Percentiles rank a stretch among this genome's conserved stretches.
These are phyloP conservation scores for Botrytis deweyae DNA, from an alignment of 2,329 filamentous ascomycete species.

Conservation along the genomic window DNA sequence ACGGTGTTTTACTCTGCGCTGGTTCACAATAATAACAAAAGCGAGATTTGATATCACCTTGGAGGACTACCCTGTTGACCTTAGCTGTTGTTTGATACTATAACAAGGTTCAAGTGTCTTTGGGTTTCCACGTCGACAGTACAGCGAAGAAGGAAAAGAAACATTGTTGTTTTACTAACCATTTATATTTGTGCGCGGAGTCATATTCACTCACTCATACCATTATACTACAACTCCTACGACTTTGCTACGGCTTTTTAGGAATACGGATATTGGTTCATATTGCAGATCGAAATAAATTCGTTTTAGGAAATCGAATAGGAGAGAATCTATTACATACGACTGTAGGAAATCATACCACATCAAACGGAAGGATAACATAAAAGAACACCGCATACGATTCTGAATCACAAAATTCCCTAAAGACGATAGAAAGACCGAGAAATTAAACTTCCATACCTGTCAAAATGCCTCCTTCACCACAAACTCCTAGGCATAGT, in stretches of 20 bases:
- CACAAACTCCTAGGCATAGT: constrained; percentile 59
- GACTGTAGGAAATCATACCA: background rate
- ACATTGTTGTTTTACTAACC: background rate
- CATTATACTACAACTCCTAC: background rate
- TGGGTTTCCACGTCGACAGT: constrained; percentile 15
- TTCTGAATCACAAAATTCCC: background rate
- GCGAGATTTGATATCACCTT: constrained; percentile 1
- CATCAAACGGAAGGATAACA: background rate
- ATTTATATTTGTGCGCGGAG: constrained; percentile 5
- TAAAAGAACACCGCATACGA: background rate
- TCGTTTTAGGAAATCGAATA: constrained; percentile 5
- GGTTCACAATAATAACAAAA: constrained; percentile 15
- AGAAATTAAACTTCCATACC: constrained; percentile 23
- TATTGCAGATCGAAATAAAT: constrained; percentile 11
- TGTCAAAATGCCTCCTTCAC: constrained; percentile 46
- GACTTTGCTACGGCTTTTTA: background rate
- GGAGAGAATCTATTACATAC: constrained; percentile 11
- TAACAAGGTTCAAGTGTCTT: constrained; percentile 14
- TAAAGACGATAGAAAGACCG: background rate
- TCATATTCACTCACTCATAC: background rate
- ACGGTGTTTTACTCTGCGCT: constrained; percentile 3
- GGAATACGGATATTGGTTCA: constrained; percentile 13
- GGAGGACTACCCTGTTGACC: background rate
- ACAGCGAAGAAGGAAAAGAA: background rate
- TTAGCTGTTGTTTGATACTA: background rate